Base-by-base conservation (phyloP, 2,329 filamentous ascomycete genomes). In the Calonectria hawksworthii region DNA sequence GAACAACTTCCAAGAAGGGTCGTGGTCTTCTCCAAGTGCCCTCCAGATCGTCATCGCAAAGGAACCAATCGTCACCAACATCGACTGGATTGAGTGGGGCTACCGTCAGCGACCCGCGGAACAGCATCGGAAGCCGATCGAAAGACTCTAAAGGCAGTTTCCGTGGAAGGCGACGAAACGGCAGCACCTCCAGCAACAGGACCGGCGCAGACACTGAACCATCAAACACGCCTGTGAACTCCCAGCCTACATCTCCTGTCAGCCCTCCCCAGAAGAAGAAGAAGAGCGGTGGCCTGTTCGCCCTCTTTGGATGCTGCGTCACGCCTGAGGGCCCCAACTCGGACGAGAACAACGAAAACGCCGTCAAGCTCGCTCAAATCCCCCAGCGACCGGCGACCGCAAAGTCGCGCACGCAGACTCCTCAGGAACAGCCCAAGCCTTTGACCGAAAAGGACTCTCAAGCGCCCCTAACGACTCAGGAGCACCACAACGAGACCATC, bases 61-160 rank as follows among this genome's bases (percentile, higher is more conserved):
- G 89, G 83, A 87, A 90, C 81, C 90, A 93, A 82, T 87, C 90
- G 75, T 92, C 90, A 56, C 88, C 90, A 70, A 91, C 90, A 71
- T 87, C 90, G 56, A 92, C 91, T 52, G 91, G 89, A 65, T 84
- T 93, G 76, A 92, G 90, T 84, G 91, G 91, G 80, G 89, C 87
- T 61, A 92, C 91, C 68, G 89, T 88, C 71, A 89, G 87, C 84
- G 91, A 93, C 78, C 86, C 89, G 71, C 87, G 89, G 83, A 92
- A 92, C 80, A 93, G 91, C 82, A 91, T 92, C 79, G 90, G 90
- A 78, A 89, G 90, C 74, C 89, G 89, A 78, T 94, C 93, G 64
- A 93, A 92, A 84, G 92, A 91, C 79, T 93, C 91, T 75, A 92
- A 90, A 85, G 87, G 89, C 78, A 94, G 92, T 85, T 91, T 93